Conservation (phyloP, 208 protist species). For the Trypanosoma conorhini region DNA sequence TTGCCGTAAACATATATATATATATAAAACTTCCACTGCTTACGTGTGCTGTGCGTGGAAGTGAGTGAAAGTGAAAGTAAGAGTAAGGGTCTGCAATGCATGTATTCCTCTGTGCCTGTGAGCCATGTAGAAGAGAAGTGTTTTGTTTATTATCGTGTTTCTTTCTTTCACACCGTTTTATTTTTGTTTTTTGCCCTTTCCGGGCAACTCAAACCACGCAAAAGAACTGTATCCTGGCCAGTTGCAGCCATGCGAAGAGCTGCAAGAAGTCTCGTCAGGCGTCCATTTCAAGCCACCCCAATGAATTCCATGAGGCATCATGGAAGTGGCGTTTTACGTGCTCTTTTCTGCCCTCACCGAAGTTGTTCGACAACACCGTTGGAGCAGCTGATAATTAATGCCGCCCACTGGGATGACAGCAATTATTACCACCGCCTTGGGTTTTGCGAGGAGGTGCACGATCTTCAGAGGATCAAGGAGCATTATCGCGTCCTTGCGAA, state of each 20-base stretch:
- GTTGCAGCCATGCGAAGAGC: slow-evolving; percentile 3
- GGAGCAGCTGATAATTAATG: slow-evolving; percentile 39
- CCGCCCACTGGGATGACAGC: slow-evolving; percentile 40
- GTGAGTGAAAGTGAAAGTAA: too few relatives aligned
- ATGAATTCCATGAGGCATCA: not conserved
- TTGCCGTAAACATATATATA: not conserved
- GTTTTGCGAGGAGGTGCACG: slow-evolving; percentile 42
- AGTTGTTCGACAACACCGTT: slow-evolving; percentile 9
- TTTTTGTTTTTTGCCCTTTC: not conserved
- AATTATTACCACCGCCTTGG: slow-evolving; percentile 63
- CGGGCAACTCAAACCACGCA: not conserved
- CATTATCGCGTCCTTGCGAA: slow-evolving; percentile 75
- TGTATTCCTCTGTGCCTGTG: not conserved
- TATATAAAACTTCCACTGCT: not conserved
- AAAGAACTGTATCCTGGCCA: not conserved
- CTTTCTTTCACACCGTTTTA: not conserved
- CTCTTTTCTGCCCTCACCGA: not conserved
- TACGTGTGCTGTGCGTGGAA: not conserved
- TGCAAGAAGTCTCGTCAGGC: not conserved
- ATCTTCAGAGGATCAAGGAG: slow-evolving; percentile 48
- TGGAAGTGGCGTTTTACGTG: not conserved
- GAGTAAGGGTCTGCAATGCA: not conserved
- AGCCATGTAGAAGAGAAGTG: not conserved
- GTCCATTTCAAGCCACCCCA: not conserved
- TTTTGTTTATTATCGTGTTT: slow-evolving; percentile 6